Evolutionary conservation across 768 basidiomycete genomes (phyloP).

Genomic region (Kwoniella botswanensis): DNA sequence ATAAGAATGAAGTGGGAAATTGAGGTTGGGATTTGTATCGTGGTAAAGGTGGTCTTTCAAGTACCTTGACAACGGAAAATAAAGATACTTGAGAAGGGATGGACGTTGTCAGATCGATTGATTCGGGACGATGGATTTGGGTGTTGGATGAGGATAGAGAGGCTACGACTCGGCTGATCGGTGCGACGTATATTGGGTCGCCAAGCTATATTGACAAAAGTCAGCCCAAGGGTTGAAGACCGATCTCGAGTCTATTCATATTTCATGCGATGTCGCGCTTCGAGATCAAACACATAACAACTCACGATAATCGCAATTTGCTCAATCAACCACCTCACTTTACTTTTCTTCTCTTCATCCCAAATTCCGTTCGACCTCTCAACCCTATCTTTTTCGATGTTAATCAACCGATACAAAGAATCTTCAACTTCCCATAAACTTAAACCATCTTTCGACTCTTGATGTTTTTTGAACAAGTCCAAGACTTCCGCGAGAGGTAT

Average conservation of each 20-base stretch:
- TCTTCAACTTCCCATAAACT: conserved; percentile 11
- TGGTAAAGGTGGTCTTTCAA: conserved; percentile 3
- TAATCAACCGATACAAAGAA: conserved; percentile 7
- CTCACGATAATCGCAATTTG: conserved; percentile 27
- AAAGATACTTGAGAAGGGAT: neutral
- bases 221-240: neutral
- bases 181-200: conserved; percentile 10
- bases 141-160: conserved; percentile 2
- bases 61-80: neutral
- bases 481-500: conserved; percentile 9
- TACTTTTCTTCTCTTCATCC: conserved; percentile 19
- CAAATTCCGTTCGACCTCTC: conserved; percentile 3
- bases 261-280: neutral
- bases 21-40: conserved; percentile 17
- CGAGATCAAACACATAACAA: neutral
- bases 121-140: neutral
- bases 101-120: neutral
- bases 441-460: neutral
- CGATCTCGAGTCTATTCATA: neutral
- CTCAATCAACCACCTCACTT: conserved; percentile 28
- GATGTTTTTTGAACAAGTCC: neutral
- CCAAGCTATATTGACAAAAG: conserved; percentile 1
- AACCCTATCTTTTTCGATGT: conserved; percentile 1
- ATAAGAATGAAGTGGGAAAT: conserved; percentile 11
- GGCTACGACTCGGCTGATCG: conserved; percentile 18